Evolutionary conservation across 2,329 filamentous ascomycete genomes (phyloP).

Genomic region (Meredithiella fracta): DNA sequence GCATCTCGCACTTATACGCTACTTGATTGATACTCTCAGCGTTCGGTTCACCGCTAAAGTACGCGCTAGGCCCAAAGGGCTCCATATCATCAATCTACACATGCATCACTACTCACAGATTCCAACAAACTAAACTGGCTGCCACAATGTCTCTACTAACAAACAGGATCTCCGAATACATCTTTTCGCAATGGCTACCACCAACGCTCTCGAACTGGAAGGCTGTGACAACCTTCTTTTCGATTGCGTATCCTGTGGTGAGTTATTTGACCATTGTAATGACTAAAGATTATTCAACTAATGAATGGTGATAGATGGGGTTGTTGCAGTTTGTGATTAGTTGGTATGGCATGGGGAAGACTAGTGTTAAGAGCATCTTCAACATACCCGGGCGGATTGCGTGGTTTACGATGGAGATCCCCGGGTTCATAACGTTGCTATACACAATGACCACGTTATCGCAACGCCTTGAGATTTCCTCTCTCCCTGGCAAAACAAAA

Average conservation of each 20-base stretch:
- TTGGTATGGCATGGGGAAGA: conserved; percentile 89
- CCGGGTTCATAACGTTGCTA: conserved; percentile 58
- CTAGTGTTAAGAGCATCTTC: conserved; percentile 53
- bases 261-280: conserved; percentile 15
- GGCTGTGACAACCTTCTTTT: conserved; percentile 34
- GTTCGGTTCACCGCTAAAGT: too few relatives aligned
- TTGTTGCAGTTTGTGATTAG: conserved; percentile 57
- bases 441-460: conserved; percentile 64
- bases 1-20: too few relatives aligned
- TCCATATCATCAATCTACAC: too few relatives aligned
- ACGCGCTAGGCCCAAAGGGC: too few relatives aligned
- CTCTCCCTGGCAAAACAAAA: conserved; percentile 59
- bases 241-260: conserved; percentile 36
- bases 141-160: too few relatives aligned
- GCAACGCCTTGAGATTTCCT: conserved; percentile 33
- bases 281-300: not conserved
- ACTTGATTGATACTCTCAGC: too few relatives aligned
- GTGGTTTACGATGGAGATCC: conserved; percentile 79
- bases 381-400: conserved; percentile 81
- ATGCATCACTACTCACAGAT: too few relatives aligned
- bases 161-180: not conserved
- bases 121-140: too few relatives aligned
- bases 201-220: conserved; percentile 42
- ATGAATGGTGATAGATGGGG: conserved; percentile 37
- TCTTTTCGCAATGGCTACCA: conserved; percentile 30